Evolutionary conservation across 1,139 yeast genomes (phyloP), one percentile per base, ranked within the genome.

Genomic region (Hyphopichia burtonii): DNA sequence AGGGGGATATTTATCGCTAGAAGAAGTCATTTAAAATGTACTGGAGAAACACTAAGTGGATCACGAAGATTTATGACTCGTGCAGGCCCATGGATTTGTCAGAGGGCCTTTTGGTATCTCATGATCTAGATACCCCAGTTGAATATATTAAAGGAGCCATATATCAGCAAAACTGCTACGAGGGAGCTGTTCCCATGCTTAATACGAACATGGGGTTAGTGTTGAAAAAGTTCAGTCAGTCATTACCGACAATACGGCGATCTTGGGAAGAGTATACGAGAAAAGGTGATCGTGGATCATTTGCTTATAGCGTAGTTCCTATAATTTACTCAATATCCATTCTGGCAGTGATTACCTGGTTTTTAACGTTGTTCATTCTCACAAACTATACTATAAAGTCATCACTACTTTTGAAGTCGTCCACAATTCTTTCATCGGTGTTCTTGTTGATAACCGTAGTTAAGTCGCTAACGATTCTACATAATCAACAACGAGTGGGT

Each of bases 311-410:
- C 43, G 70, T 82, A 20, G 84, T 76, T 39, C 78, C 90, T 0
- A 71, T 83, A 30, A 65, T 84, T 1, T 81, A 82, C 54, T 76
- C 86, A 0, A 61, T 85, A 20, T 74, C 88, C 10, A 76, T 82
- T 1, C 82, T 83, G 58, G 80, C 86, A 14, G 84, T 84, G 15
- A 74, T 85, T 10, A 78, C 85, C 7, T 69, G 85, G 65, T 80
- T 82, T 47, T 61, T 86, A 30, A 81, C 90, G 1, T 59, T 85
- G 3, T 75, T 83, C 40, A 81, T 84, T 15, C 70, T 82, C 46
- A 77, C 89, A 14, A 82, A 79, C 57, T 80, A 73, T 49, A 76
- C 80, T 12, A 68, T 77, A 44, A 81, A 73, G 53, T 86, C 80
- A 5, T 75, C 79, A 7, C 57, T 64, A 45, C 64, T 81, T 34